phyloP scores from a whole-genome alignment of 345 rosid genomes.

The Lepidium aucheri region DNA sequence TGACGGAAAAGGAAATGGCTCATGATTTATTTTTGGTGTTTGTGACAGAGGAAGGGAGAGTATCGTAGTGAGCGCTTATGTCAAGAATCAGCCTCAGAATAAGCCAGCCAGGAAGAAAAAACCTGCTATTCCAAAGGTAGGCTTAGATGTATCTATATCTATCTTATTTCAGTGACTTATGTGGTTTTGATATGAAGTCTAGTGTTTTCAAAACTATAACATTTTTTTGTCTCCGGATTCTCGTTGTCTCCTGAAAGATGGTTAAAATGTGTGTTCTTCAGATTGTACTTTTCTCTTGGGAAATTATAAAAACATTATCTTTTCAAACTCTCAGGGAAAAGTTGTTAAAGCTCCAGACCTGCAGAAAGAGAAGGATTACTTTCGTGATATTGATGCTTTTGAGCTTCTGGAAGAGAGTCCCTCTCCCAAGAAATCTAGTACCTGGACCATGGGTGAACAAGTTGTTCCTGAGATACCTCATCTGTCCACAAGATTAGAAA shows the following conservation, averaged over 20 bases:
- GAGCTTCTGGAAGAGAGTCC: conserved; percentile 96
- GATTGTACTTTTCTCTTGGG: not conserved
- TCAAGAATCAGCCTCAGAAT: conserved; percentile 40
- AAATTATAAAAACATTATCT: not conserved
- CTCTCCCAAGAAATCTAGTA: conserved; percentile 66
- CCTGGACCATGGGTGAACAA: conserved; percentile 56
- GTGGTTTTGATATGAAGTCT: not conserved
- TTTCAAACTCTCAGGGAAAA: conserved; percentile 40
- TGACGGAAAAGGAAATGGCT: not conserved
- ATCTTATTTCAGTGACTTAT: not conserved
- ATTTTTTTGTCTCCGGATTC: not conserved
- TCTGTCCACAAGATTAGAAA: conserved; percentile 62
- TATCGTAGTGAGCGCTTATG: conserved; percentile 58
- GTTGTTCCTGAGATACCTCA: conserved; percentile 39
- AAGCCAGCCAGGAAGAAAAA: conserved; percentile 53
- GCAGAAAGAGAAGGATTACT: conserved; percentile 66
- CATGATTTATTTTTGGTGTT: conserved; percentile 13
- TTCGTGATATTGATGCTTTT: conserved; percentile 84
- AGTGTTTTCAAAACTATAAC: not conserved
- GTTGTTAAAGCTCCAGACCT: conserved; percentile 42
- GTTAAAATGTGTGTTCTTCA: not conserved
- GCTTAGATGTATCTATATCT: not conserved
- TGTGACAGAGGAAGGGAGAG: conserved; percentile 75
- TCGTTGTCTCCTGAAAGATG: not conserved
- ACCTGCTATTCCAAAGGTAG: conserved; percentile 67